Percentiles rank a stretch among this genome's conserved stretches.
phyloP scores from a whole-genome alignment of 148 eudicot genomes.

The Rhododendron kiyosumense region DNA sequence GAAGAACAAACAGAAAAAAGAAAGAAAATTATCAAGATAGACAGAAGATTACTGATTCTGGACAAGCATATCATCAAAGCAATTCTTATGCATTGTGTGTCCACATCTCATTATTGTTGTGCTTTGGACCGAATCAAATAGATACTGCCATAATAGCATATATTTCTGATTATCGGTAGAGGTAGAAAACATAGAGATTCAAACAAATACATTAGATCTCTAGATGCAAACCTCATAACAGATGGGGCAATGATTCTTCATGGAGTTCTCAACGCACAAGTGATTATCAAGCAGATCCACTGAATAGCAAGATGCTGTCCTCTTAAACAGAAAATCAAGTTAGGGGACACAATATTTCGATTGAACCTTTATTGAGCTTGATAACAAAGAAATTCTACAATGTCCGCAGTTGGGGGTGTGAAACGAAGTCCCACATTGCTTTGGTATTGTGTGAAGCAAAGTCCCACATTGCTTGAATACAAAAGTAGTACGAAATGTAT shows the following conservation, averaged over 20 bases:
- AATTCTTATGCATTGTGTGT: slow-evolving; percentile 71
- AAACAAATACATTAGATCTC: neutral
- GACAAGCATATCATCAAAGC: slow-evolving; percentile 43
- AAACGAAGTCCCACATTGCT: neutral
- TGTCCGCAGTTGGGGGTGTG: neutral
- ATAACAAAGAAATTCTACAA: neutral
- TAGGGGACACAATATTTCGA: neutral
- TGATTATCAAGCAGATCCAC: slow-evolving; percentile 61
- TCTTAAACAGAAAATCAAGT: neutral
- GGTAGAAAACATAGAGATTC: neutral
- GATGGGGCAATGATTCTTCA: slow-evolving; percentile 91
- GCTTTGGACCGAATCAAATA: slow-evolving; percentile 68
- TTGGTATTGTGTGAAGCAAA: too few species aligned
- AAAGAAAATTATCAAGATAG: neutral
- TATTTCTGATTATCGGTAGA: neutral
- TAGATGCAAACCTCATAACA: slow-evolving; percentile 73
- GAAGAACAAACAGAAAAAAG: neutral
- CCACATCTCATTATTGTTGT: slow-evolving; percentile 68
- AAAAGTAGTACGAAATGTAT: too few species aligned
- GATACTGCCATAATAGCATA: slow-evolving; percentile 48
- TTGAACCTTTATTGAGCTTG: neutral
- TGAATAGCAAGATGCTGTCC: slow-evolving; percentile 75
- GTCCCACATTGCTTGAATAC: too few species aligned
- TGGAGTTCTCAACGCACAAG: slow-evolving; percentile 67
- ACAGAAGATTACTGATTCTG: slow-evolving; percentile 51